Percentiles rank a stretch among this genome's conserved stretches.
These are phyloP conservation scores for Phyllostachys edulis DNA, from an alignment of 176 grass and related monocot genomes.

Conservation along the genomic window DNA sequence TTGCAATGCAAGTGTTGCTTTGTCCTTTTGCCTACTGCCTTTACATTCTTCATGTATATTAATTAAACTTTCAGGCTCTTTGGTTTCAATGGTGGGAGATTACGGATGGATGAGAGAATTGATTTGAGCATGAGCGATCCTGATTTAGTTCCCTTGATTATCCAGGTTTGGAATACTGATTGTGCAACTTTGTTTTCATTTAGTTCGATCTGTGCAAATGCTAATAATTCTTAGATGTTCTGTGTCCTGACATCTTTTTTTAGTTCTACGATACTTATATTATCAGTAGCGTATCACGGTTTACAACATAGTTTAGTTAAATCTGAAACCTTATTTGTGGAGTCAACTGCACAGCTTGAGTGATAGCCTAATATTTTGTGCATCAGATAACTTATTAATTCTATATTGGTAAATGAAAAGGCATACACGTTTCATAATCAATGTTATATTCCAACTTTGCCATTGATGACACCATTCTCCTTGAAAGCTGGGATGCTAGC, in stretches of 20 bases:
- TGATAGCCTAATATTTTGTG: constrained; percentile 14
- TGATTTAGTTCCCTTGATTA: constrained; percentile 95
- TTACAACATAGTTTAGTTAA: not conserved
- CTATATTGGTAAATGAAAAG: not conserved
- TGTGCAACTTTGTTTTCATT: not conserved
- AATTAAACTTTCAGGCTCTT: constrained; percentile 66
- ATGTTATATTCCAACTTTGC: not conserved
- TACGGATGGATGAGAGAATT: constrained; percentile 97
- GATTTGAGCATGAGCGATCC: constrained; percentile 98
- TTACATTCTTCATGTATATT: constrained; percentile 31
- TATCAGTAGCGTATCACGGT: not conserved
- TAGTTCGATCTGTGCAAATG: not conserved
- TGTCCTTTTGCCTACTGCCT: not conserved
- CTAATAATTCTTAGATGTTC: not conserved
- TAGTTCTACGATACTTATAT: not conserved
- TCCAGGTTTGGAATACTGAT: constrained; percentile 63
- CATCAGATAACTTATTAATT: not conserved
- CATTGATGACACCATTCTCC: not conserved
- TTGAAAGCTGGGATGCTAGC: not conserved
- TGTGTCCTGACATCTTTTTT: not conserved
- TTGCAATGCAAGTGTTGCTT: not conserved
- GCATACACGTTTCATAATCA: not conserved
- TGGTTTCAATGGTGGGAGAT: constrained; percentile 85
- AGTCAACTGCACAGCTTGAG: not conserved
- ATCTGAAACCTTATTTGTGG: not conserved